phyloP scores from a whole-genome alignment of 2,329 filamentous ascomycete species.

The Epichloe amarillans region DNA sequence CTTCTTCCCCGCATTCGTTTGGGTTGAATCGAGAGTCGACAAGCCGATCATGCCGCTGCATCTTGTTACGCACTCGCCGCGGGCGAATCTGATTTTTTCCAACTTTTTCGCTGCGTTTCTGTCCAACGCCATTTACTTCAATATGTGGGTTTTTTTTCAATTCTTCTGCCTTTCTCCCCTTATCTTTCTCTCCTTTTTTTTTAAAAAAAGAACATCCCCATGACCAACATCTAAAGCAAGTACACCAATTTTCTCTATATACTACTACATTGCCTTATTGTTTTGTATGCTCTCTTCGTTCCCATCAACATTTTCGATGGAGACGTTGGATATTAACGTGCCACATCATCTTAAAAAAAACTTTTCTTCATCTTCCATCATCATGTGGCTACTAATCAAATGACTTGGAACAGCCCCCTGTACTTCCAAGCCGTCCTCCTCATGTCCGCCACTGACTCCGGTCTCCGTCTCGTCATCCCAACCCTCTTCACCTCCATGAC shows the following conservation, averaged over 20 bases:
- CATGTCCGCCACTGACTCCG: conserved; percentile 54
- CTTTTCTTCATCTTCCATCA: neutral
- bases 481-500: conserved; percentile 40
- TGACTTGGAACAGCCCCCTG: conserved; percentile 31
- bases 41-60: conserved; percentile 48
- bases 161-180: neutral
- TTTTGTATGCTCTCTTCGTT: too few relatives aligned
- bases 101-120: conserved; percentile 40
- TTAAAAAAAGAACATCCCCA: neutral
- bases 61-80: conserved; percentile 35
- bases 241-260: too few relatives aligned
- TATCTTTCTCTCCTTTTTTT: neutral
- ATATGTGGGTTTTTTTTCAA: conserved; percentile 28
- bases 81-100: conserved; percentile 43
- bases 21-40: conserved; percentile 33
- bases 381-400: too few relatives aligned
- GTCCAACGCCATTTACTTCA: conserved; percentile 44
- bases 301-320: too few relatives aligned
- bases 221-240: too few relatives aligned
- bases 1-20: conserved; percentile 37
- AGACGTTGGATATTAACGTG: too few relatives aligned
- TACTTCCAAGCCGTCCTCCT: conserved; percentile 67
- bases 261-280: too few relatives aligned
- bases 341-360: neutral
- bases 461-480: conserved; percentile 56